Evolutionary conservation across 1,284 basidiomycete genomes (phyloP).

Genomic region (Cerrena zonata): DNA sequence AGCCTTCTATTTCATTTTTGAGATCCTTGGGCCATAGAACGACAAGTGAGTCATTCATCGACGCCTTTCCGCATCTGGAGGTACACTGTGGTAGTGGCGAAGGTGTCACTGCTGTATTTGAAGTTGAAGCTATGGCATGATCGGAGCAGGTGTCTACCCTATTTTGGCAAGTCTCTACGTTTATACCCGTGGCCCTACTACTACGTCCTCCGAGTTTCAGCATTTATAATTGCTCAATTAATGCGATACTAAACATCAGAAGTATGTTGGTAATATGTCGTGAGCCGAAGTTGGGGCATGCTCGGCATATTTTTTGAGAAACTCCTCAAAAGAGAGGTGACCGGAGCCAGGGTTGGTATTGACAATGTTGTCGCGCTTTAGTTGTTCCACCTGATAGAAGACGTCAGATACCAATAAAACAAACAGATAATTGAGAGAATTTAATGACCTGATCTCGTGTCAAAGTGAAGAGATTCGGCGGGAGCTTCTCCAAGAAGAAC

Average conservation of each 20-base stretch:
- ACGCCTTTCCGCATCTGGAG: too few relatives aligned
- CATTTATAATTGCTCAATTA: too few relatives aligned
- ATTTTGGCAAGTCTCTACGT: too few relatives aligned
- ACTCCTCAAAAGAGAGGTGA: slow-evolving; percentile 37
- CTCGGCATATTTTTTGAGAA: slow-evolving; percentile 35
- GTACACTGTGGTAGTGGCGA: too few relatives aligned
- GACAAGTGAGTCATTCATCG: too few relatives aligned
- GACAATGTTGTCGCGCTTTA: slow-evolving; percentile 55
- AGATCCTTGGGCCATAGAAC: slow-evolving; percentile 20
- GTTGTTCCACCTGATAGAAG: slow-evolving; percentile 47
- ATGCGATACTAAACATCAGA: slow-evolving; percentile 27
- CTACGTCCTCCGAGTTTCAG: too few relatives aligned
- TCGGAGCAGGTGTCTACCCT: too few relatives aligned
- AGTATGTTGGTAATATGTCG: slow-evolving; percentile 53
- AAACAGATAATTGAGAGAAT: not conserved
- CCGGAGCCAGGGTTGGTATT: slow-evolving; percentile 28
- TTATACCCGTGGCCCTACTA: too few relatives aligned
- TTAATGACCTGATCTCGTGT: slow-evolving; percentile 56
- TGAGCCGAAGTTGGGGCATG: slow-evolving; percentile 44
- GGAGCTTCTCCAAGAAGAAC: slow-evolving; percentile 54
- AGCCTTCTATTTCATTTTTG: slow-evolving; percentile 7
- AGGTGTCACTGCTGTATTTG: too few relatives aligned
- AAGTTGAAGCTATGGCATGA: too few relatives aligned
- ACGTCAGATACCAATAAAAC: not conserved
- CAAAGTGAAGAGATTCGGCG: slow-evolving; percentile 59